phyloP scores from a whole-genome alignment of 345 rosid species.

The Sisymbrium irio region DNA sequence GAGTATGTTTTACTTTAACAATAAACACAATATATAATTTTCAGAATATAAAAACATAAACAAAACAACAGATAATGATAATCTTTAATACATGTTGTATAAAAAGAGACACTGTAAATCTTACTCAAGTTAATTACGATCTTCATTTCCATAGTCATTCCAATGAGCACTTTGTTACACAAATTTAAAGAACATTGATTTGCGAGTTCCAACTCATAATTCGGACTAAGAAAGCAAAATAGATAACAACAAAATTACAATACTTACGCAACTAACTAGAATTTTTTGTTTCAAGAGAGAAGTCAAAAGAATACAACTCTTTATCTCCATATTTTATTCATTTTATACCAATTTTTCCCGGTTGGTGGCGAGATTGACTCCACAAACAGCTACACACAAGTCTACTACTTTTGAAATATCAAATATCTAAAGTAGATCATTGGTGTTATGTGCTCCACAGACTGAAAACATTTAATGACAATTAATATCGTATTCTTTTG shows the following conservation, averaged over 20 bases:
- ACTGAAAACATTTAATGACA: not conserved
- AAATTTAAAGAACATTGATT: not conserved
- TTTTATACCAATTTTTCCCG: not conserved
- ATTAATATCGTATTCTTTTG: not conserved
- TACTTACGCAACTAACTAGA: not conserved
- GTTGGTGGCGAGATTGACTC: conserved; percentile 29
- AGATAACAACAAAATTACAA: not conserved
- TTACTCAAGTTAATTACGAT: not conserved
- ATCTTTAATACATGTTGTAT: not conserved
- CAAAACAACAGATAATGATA: not conserved
- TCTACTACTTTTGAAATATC: not conserved
- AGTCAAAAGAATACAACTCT: conserved; percentile 29
- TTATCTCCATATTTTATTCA: not conserved
- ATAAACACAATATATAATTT: not conserved
- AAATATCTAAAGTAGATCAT: not conserved
- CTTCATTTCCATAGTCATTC: not conserved
- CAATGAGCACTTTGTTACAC: not conserved
- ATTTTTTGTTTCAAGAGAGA: conserved; percentile 1
- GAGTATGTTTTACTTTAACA: not conserved
- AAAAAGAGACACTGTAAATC: not conserved
- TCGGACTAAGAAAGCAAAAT: not conserved
- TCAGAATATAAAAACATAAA: not conserved
- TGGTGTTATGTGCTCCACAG: not conserved
- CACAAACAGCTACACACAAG: conserved; percentile 5
- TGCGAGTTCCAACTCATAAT: not conserved